These are phyloP conservation scores for Colletotrichum gigasporum DNA, from an alignment of 2,329 filamentous ascomycete species.

Conservation along the genomic window DNA sequence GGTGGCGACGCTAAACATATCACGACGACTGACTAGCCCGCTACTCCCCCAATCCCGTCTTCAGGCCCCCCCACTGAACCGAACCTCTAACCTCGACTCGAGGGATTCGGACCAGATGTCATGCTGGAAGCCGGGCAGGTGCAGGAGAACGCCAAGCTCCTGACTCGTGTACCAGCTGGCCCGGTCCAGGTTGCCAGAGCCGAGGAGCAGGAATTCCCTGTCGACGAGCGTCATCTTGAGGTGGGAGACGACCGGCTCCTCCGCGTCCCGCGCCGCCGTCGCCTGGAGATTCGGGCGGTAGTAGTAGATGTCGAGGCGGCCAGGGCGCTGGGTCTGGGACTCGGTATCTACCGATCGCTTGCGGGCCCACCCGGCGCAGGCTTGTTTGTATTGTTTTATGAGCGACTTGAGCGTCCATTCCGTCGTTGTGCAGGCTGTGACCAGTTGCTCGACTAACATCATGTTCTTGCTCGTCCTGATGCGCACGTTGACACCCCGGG, in stretches of 20 bases:
- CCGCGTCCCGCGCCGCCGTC: slow-evolving; percentile 37
- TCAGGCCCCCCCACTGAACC: slow-evolving; percentile 19
- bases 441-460: slow-evolving; percentile 84
- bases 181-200: slow-evolving; percentile 85
- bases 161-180: slow-evolving; percentile 90
- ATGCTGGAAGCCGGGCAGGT: slow-evolving; percentile 49
- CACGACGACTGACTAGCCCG: slow-evolving; percentile 15
- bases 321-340: slow-evolving; percentile 50
- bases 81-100: slow-evolving; percentile 45
- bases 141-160: slow-evolving; percentile 75
- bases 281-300: slow-evolving; percentile 54
- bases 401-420: slow-evolving; percentile 69
- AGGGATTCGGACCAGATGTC: slow-evolving; percentile 51
- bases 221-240: slow-evolving; percentile 83
- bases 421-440: slow-evolving; percentile 81
- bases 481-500: slow-evolving; percentile 72
- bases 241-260: slow-evolving; percentile 78
- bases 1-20: background rate
- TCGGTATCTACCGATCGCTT: slow-evolving; percentile 48
- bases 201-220: slow-evolving; percentile 71
- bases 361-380: slow-evolving; percentile 30
- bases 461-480: slow-evolving; percentile 74
- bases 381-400: slow-evolving; percentile 60
- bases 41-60: background rate
- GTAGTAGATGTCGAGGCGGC: slow-evolving; percentile 67